Evolutionary conservation across 805 yeast genomes (phyloP), one percentile per base, ranked within the genome.

Genomic region (Starmerella powellii): DNA sequence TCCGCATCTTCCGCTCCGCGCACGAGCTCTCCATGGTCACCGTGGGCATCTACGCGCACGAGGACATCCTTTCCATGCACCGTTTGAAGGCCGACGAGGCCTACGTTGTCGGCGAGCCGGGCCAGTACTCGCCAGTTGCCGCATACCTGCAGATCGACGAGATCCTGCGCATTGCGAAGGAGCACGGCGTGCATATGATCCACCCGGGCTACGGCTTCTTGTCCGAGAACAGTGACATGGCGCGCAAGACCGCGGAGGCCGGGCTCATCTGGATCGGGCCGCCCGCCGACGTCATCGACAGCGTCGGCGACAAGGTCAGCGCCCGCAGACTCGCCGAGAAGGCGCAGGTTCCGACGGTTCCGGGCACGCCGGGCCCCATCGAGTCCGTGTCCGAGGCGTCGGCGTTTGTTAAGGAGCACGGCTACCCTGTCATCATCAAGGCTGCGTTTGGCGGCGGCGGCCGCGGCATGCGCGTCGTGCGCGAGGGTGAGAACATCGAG

Each of bases 391-490:
- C 71, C 44, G 85, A 88, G 56, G 97, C 97, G 27, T 56, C 66
- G 50, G 78, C 62, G 8, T 88, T 88, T 59, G 96, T 87, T 29
- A 73, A 66, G 34, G 59, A 85, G 65, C 73, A 88, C 63, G 98
- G 98, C 26, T 87, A 63, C 66, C 98, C 98, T 8, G 97, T 91
- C 37, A 88, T 88, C 65, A 86, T 88, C 66, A 88, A 88, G 67
- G 98, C 98, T 36, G 98, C 98, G 30, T 91, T 82, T 59, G 98
- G 98, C 63, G 98, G 98, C 67, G 98, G 98, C 72, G 98, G 98
- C 60, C 78, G 97, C 67, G 98, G 98, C 74, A 91, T 88, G 97
- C 79, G 98, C 68, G 98, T 88, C 39, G 98, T 88, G 34, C 73
- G 93, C 58, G 95, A 88, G 64, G 96, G 95, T 56, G 98, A 91